Evolutionary conservation across 257 asterid species (phyloP).

Genomic region (Solanum raphanifolium): DNA sequence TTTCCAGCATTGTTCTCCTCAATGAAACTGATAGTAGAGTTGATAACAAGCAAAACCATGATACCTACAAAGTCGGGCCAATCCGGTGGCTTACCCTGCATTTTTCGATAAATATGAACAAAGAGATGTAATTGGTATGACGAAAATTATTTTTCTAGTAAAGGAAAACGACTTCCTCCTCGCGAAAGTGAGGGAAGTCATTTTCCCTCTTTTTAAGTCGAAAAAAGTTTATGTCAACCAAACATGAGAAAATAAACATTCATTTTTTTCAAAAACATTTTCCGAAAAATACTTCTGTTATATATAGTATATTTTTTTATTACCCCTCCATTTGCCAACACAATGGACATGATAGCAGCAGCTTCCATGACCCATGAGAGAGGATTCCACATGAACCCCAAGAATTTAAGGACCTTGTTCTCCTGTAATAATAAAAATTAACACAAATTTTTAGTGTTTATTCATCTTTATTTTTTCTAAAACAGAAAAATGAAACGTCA

Average conservation of each 20-base stretch:
- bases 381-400: constrained; percentile 99
- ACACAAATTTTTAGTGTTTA: not conserved
- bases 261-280: not conserved
- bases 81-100: constrained; percentile 67
- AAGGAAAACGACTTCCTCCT: not conserved
- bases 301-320: not conserved
- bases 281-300: not conserved
- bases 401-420: constrained; percentile 52
- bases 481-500: not conserved
- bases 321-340: constrained; percentile 78
- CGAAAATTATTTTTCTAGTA: not conserved
- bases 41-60: constrained; percentile 45
- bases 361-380: constrained; percentile 95
- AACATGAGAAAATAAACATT: not conserved
- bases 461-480: not conserved
- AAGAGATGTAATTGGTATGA: not conserved
- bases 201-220: not conserved
- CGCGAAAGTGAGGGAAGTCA: not conserved
- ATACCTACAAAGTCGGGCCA: constrained; percentile 86
- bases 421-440: constrained; percentile 16
- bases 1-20: constrained; percentile 84
- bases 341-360: constrained; percentile 91
- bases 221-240: not conserved
- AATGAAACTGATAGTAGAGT: constrained; percentile 75
- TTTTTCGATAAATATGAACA: not conserved